Evolutionary conservation across 1,139 yeast species (phyloP).

Genomic region (Blastobotrys illinoisensis): DNA sequence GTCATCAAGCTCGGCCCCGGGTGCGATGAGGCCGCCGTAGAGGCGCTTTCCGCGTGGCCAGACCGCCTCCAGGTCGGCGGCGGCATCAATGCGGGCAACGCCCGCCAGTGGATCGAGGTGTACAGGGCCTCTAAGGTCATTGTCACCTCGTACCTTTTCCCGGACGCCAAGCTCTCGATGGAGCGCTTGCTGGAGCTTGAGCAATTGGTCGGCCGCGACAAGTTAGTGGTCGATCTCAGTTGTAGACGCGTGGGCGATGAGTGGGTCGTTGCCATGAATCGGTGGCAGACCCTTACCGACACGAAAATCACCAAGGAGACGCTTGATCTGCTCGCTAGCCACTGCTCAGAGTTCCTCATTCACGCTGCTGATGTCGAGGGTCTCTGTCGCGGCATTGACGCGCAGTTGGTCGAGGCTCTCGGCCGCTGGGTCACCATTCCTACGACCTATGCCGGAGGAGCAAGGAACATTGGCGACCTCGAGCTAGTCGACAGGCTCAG

Average conservation of each 20-base stretch:
- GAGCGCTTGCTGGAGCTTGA: constrained; percentile 47
- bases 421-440: constrained; percentile 80
- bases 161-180: constrained; percentile 53
- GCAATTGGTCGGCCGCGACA: constrained; percentile 52
- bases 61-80: constrained; percentile 80
- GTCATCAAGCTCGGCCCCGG: constrained; percentile 86
- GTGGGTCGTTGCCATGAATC: constrained; percentile 95
- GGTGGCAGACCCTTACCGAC: constrained; percentile 88
- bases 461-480: constrained; percentile 65
- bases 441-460: constrained; percentile 96
- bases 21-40: constrained; percentile 76
- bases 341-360: constrained; percentile 80
- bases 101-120: constrained; percentile 58
- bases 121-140: constrained; percentile 75
- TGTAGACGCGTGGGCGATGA: constrained; percentile 53
- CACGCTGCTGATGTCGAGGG: constrained; percentile 99
- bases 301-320: constrained; percentile 51
- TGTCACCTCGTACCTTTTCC: constrained; percentile 88
- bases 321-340: constrained; percentile 48
- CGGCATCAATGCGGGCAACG: constrained; percentile 73
- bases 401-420: constrained; percentile 59
- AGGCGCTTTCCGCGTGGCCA: constrained; percentile 77
- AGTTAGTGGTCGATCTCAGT: constrained; percentile 84
- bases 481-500: constrained; percentile 60
- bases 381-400: constrained; percentile 85